Conservation (phyloP, 2,329 filamentous ascomycete species). For the Coleophoma eucalyptorum region DNA sequence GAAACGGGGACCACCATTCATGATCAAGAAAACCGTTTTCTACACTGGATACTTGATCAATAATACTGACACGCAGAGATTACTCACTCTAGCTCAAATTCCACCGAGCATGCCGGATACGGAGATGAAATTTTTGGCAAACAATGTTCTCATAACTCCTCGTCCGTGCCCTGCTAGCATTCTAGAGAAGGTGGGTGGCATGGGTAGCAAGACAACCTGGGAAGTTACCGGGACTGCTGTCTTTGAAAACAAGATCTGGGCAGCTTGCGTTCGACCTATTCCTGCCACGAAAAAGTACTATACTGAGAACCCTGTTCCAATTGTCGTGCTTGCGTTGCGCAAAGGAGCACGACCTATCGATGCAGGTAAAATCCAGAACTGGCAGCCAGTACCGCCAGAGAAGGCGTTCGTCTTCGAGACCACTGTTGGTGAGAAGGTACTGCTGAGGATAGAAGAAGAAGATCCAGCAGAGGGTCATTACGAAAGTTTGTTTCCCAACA, state of each 20-base stretch:
- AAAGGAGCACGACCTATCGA: conserved; percentile 75
- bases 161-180: conserved; percentile 69
- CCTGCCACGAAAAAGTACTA: conserved; percentile 64
- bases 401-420: conserved; percentile 77
- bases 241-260: conserved; percentile 83
- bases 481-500: conserved; percentile 59
- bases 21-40: conserved; percentile 82
- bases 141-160: conserved; percentile 86
- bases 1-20: conserved; percentile 42
- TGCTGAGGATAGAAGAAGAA: conserved; percentile 77
- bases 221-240: conserved; percentile 73
- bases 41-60: conserved; percentile 90
- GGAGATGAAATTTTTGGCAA: conserved; percentile 78
- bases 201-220: conserved; percentile 82
- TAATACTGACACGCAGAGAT: conserved; percentile 64
- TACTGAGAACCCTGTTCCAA: conserved; percentile 74
- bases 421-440: conserved; percentile 79
- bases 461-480: conserved; percentile 57
- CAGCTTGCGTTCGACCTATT: conserved; percentile 72
- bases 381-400: conserved; percentile 71
- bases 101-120: conserved; percentile 58
- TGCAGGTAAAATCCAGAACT: conserved; percentile 76
- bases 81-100: conserved; percentile 67
- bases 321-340: conserved; percentile 78
- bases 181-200: conserved; percentile 79